Percentiles rank a stretch among this genome's conserved stretches.
phyloP scores from a whole-genome alignment of 2,329 filamentous ascomycete species.

The Tolypocladium guangdongense region DNA sequence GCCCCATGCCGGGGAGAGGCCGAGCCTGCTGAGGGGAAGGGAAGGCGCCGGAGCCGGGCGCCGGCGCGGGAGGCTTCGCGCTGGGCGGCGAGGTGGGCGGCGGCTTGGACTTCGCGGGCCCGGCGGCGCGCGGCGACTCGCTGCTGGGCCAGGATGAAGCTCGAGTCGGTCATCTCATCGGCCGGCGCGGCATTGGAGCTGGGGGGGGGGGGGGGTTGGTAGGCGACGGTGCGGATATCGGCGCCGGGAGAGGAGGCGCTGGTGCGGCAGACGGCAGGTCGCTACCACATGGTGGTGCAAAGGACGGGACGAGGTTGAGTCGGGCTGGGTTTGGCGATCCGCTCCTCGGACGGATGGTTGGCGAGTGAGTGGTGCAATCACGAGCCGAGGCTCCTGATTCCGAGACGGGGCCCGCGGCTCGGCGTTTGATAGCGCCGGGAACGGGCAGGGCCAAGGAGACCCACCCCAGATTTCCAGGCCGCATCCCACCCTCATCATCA shows the following conservation, averaged over 20 bases:
- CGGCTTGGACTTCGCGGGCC: conserved; percentile 58
- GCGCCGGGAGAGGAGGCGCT: background rate
- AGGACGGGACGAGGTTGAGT: background rate
- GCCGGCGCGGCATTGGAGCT: conserved; percentile 24
- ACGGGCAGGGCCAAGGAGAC: background rate
- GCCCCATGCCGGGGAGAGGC: conserved; percentile 49
- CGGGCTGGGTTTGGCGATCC: background rate
- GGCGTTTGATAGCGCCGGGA: background rate
- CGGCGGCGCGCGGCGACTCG: conserved; percentile 73
- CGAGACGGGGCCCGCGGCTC: background rate
- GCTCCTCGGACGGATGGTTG: background rate
- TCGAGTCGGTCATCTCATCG: conserved; percentile 40
- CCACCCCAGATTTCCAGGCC: background rate
- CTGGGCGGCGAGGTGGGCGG: conserved; percentile 39
- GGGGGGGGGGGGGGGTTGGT: background rate
- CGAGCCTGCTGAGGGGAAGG: conserved; percentile 50
- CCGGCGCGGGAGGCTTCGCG: conserved; percentile 43
- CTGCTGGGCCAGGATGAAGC: conserved; percentile 83
- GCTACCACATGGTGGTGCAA: background rate
- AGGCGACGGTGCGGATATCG: background rate
- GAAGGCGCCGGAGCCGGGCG: conserved; percentile 44
- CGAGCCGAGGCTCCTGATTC: background rate
- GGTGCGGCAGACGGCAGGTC: background rate
- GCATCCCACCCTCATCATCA: background rate
- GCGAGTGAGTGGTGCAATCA: conserved; percentile 3